Conservation (phyloP, 805 yeast genomes). For the Torulaspora maleeae region DNA sequence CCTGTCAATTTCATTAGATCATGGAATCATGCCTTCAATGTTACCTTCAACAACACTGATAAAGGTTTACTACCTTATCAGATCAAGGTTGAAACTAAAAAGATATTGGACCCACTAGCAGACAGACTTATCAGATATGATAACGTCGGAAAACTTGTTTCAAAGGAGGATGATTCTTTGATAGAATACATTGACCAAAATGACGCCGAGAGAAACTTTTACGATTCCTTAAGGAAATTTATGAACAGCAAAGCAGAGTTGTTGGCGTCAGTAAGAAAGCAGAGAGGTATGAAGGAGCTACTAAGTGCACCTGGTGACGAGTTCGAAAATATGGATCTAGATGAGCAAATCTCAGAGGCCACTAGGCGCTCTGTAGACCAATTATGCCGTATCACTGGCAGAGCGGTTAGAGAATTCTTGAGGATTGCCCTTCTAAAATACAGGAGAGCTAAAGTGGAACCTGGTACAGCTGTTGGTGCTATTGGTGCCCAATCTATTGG, state of each 20-base stretch:
- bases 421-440: conserved; percentile 76
- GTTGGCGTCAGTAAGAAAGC: conserved; percentile 54
- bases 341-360: conserved; percentile 35
- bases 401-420: conserved; percentile 60
- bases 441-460: conserved; percentile 87
- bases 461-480: conserved; percentile 99
- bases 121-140: conserved; percentile 59
- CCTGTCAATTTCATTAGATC: conserved; percentile 93
- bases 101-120: conserved; percentile 58
- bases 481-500: conserved; percentile 99
- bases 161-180: conserved; percentile 42
- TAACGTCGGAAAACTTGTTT: conserved; percentile 56
- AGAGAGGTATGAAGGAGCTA: conserved; percentile 46
- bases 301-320: conserved; percentile 44
- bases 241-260: conserved; percentile 50
- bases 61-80: conserved; percentile 65
- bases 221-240: conserved; percentile 66
- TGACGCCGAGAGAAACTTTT: conserved; percentile 85
- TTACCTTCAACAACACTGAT: conserved; percentile 57
- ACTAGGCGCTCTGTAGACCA: conserved; percentile 53
- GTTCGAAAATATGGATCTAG: conserved; percentile 40
- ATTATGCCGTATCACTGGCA: conserved; percentile 59
- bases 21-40: conserved; percentile 86
- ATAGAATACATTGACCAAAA: conserved; percentile 71
- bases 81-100: conserved; percentile 51